Base-by-base conservation (phyloP, 768 basidiomycete species). In the Imleria badia region DNA sequence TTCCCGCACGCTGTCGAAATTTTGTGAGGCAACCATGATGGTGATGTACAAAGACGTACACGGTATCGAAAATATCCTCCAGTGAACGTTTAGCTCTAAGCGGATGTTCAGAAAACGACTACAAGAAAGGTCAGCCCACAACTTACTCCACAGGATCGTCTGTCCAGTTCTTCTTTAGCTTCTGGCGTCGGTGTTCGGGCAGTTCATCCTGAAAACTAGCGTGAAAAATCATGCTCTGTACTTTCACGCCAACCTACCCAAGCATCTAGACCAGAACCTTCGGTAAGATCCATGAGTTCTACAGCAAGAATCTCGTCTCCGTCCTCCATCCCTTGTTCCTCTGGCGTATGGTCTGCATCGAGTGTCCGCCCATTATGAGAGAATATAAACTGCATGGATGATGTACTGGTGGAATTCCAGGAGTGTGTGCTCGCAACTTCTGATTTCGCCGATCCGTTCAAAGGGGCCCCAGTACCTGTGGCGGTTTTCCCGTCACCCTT, bases 201-300 rank as follows among this genome's bases (percentile, higher is more conserved):
- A 85, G 69, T 51, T 87, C 85, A 39, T 88, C 85, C 87, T 91
- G 58, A 58, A 59, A 35, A 29, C 48, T 48, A 20, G 36, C 26
- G 48, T 60, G 30, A 58, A 39, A 35, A 33, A 34, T 29, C 35
- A 34, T 33, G 34, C 31, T 14, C 44, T 48, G 34, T 43, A 19
- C 14, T 30, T 50, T 39, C 39, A 35, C 38, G 22, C 20, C 20
- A 42, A 72, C 83, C 69, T 64, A 87, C 88, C 79, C 81, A 80
- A 60, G 81, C 78, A 57, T 89, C 86, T 34, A 80, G 69, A 44
- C 77, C 76, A 8, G 83, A 76, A 31, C 81, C 82, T 49, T 87
- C 84, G 8, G 92, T 94, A 61, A 94, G 76, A 67, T 94, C 92
- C 89, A 93, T 90, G 70, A 94, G 72, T 73, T 94, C 92, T 19